Evolutionary conservation across 2,329 filamentous ascomycete species (phyloP).

Genomic region (Neophaeococcomyces mojaviensis): DNA sequence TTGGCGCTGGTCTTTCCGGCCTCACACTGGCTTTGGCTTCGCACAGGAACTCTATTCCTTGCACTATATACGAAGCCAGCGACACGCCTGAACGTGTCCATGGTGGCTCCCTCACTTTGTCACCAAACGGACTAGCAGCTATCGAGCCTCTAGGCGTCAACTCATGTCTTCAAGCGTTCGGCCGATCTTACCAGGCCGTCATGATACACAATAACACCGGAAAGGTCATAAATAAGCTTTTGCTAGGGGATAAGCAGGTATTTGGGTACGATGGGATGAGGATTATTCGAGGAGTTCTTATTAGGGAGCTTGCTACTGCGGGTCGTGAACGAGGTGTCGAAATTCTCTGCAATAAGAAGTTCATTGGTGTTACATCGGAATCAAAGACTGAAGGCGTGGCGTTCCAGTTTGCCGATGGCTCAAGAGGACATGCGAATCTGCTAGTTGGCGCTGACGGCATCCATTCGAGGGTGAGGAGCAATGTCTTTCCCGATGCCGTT

Average conservation of each 20-base stretch:
- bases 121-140: conserved; percentile 50
- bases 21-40: conserved; percentile 50
- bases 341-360: neutral
- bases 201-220: conserved; percentile 35
- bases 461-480: conserved; percentile 11
- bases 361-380: neutral
- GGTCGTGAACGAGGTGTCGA: neutral
- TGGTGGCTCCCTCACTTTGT: conserved; percentile 52
- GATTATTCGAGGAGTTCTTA: conserved; percentile 6
- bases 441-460: conserved; percentile 25
- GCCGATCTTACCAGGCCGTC: conserved; percentile 31
- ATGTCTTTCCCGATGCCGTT: too few relatives aligned
- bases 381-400: conserved; percentile 1
- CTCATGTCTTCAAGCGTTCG: neutral
- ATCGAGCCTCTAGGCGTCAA: conserved; percentile 43
- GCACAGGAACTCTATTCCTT: conserved; percentile 43
- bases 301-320: neutral
- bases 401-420: conserved; percentile 16
- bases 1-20: conserved; percentile 44
- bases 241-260: conserved; percentile 12
- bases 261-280: conserved; percentile 24
- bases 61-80: conserved; percentile 46
- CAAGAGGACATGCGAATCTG: conserved; percentile 15
- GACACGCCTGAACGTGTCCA: conserved; percentile 36
- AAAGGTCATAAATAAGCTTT: conserved; percentile 4